Base-by-base conservation (phyloP, 2,329 filamentous ascomycete genomes). In the Beauveria sp. region DNA sequence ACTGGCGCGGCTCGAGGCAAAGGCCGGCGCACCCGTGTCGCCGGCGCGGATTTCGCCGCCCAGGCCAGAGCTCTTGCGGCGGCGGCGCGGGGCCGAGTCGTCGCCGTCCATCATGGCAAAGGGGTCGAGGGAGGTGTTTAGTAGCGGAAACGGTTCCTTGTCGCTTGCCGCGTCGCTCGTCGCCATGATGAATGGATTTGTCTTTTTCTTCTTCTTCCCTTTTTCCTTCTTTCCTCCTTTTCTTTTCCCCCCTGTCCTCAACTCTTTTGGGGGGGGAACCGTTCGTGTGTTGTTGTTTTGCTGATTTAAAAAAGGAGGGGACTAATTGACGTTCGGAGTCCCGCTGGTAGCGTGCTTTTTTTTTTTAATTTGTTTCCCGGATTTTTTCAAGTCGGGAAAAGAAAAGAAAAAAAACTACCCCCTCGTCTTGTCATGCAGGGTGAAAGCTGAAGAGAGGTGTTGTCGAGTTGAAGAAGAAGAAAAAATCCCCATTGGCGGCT, bases 21-120 rank as follows among this genome's bases (percentile, higher is more conserved):
- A 71, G 57, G 80, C 80, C 20, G 82, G 81, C 43, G 79, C 80
- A 64, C 81, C 81, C 26, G 80, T 84, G 67, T 84, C 82, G 65
- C 82, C 82, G 50, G 79, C 78, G 54, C 77, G 79, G 64, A 84
- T 77, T 59, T 83, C 80, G 63, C 75, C 75, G 65, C 80, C 81
- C 46, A 84, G 73, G 40, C 76, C 78, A 72, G 81, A 84, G 64
- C 81, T 83, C 76, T 84, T 84, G 65, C 83, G 79, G 66, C 81
- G 77, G 62, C 81, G 77, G 66, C 79, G 79, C 51, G 75, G 69
- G 53, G 69, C 68, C 63, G 42, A 48, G 24, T 71, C 73, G 66
- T 69, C 70, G 63, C 75, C 72, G 34, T 38, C 34, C 34, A 38
- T 38, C 63, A 73, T 68, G 51, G 66, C 69, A 50, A 80, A 71